Evolutionary conservation across 345 rosid species (phyloP), one percentile per base, ranked within the genome.

Genomic region (Dimocarpus longan): DNA sequence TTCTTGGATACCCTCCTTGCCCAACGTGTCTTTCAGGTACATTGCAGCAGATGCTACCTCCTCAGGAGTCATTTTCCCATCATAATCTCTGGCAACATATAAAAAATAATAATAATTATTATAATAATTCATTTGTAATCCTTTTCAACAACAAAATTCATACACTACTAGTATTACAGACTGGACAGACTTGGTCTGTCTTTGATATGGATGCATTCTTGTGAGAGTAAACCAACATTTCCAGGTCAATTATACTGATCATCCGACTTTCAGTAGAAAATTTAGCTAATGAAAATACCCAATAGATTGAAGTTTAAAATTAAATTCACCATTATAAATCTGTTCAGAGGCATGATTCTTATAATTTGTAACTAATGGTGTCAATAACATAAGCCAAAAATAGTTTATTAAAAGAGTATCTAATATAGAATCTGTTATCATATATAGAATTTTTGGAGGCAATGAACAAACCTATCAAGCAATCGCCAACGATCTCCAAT

Each of bases 401-500:
- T 54, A 54, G n/a, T 54, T 16, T 54, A 54, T 54, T 54, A n/a
- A 60, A 8, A 22, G 24, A 60, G 9, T 3, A 22, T 19, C 22
- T 18, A 54, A 63, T 40, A 26, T 59, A 54, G 69, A 48, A 73
- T 74, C 74, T 44, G 65, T 26, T 22, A 62, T 68, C 54, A 48
- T 43, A 66, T 10, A 69, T 43, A 21, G 22, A 71, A 65, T 32
- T 32, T 71, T 43, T 13, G 70, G 70, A 74, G 70, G 43, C 52
- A 76, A 73, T 16, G 74, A 56, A 80, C 89, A 81, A 80, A 93
- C 99, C 95, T 92, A 84, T 96, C 98, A 42, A 96, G 92, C 72
- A 94, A 84, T 68, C 97, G 84, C 97, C 98, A 96, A 50, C 90
- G 91, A 85, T 92, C 93, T 37, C 98, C 98, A 80, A 96, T 96